Evolutionary conservation across 768 basidiomycete species (phyloP), one percentile per base, ranked within the genome.

Genomic region (Candolleomyces aberdarensis): DNA sequence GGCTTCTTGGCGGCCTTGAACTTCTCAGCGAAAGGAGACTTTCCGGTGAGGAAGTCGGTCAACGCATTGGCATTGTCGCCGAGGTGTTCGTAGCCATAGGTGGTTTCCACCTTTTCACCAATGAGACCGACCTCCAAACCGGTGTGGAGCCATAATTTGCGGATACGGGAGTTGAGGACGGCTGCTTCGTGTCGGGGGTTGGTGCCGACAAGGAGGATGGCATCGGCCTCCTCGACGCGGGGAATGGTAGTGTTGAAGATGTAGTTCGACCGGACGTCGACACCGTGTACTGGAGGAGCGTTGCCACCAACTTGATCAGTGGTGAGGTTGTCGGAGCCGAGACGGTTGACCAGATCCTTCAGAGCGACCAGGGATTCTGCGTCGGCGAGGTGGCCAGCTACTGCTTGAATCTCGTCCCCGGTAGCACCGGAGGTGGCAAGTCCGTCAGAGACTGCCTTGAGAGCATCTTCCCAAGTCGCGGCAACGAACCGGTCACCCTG

Each of bases 101-200:
- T 85, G 17, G 91, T 94, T 69, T 97, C 94, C 20, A 87, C 93
- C 32, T 90, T 84, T 73, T 96, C 91, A 31, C 97, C 97, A 60
- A 99, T 86, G 39, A 96, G 74, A 44, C 91, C 97, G 39, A 97
- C 83, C 67, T 98, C 92, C 36, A 96, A 81, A 50, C 86, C 83
- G 6, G 87, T 87, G 70, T 96, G 89, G 65, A 99, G 71, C 92
- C 94, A 99, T 67, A 86, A 89, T 81, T 94, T 96, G 67, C 97
- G 85, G 68, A 99, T 93, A 63, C 97, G 92, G 26, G 96, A 94
- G 81, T 98, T 99, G 65, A 98, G 81, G 58, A 98, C 96, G 20
- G 97, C 91, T 5, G 95, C 97, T 74, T 99, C 97, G 71, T 98
- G 96, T 19, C 97, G 83, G 10, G 96, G 96, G 76, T 98, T 97